phyloP scores from a whole-genome alignment of 306 rosid species.

The Ammopiptanthus mongolicus region DNA sequence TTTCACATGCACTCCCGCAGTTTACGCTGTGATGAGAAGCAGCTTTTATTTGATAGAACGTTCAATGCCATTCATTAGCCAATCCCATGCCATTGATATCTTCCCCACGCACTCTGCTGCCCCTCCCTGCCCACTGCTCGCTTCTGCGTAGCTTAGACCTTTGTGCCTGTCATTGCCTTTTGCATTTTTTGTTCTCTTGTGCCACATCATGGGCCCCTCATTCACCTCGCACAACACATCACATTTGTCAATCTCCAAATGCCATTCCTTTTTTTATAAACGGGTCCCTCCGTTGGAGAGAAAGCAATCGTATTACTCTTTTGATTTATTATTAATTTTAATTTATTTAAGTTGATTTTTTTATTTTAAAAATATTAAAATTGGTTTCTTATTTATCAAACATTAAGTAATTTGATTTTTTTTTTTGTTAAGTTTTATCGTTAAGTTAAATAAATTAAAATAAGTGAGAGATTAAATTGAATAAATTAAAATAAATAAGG shows the following conservation, averaged over 20 bases:
- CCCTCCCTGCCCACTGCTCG: background rate
- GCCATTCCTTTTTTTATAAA: background rate
- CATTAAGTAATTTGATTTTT: too few relatives aligned
- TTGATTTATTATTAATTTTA: too few relatives aligned
- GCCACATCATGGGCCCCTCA: background rate
- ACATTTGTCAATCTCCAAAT: slow-evolving; percentile 27
- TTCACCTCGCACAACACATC: background rate
- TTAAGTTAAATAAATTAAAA: too few relatives aligned
- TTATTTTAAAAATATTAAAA: too few relatives aligned
- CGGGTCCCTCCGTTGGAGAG: background rate
- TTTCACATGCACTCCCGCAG: slow-evolving; percentile 65
- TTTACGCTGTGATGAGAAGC: slow-evolving; percentile 34
- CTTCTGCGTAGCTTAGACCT: background rate
- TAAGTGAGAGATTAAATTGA: too few relatives aligned
- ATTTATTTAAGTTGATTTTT: too few relatives aligned
- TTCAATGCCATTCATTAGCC: background rate
- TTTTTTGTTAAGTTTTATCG: too few relatives aligned
- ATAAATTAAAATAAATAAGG: too few relatives aligned
- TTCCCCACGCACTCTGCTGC: slow-evolving; percentile 8
- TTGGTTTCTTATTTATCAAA: too few relatives aligned
- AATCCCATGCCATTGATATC: background rate
- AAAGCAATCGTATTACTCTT: background rate
- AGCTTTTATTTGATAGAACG: slow-evolving; percentile 29
- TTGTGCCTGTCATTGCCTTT: slow-evolving; percentile 28
- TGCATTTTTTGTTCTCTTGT: background rate